A percentile compares a stretch with the other conserved stretches of the same genome.
Conservation (phyloP, 2,329 filamentous ascomycete genomes). For the Diaporthe helianthi region DNA sequence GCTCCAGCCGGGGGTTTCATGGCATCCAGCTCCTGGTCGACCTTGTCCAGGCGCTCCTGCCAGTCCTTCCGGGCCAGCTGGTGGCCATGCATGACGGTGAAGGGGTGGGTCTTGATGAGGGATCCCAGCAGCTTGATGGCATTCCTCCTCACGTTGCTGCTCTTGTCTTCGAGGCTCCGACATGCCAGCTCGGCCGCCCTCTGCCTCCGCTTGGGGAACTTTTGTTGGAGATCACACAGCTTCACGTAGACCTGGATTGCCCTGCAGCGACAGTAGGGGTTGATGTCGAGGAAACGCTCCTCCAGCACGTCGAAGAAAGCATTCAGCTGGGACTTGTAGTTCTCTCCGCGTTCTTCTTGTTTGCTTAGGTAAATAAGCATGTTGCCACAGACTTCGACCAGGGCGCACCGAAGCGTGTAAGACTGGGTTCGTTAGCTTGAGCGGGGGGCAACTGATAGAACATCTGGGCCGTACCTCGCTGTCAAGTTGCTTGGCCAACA, state of each 20-base stretch:
- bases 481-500: slow-evolving; percentile 92
- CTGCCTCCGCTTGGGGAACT: slow-evolving; percentile 91
- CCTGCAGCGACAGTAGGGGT: slow-evolving; percentile 92
- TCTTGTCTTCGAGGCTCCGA: slow-evolving; percentile 94
- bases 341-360: slow-evolving; percentile 89
- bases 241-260: slow-evolving; percentile 92
- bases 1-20: slow-evolving; percentile 79
- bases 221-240: slow-evolving; percentile 92
- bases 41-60: slow-evolving; percentile 80
- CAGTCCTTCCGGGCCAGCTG: slow-evolving; percentile 86
- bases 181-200: slow-evolving; percentile 86
- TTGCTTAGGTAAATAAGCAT: slow-evolving; percentile 90
- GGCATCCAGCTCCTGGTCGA: slow-evolving; percentile 81
- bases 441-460: no score
- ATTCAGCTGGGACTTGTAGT: slow-evolving; percentile 92
- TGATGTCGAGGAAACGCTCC: slow-evolving; percentile 94
- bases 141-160: slow-evolving; percentile 94
- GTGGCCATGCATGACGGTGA: slow-evolving; percentile 88
- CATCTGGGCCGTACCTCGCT: slow-evolving; percentile 72
- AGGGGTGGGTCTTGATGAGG: slow-evolving; percentile 92
- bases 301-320: slow-evolving; percentile 97
- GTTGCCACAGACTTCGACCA: slow-evolving; percentile 97
- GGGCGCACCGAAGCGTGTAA: slow-evolving; percentile 88
- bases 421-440: slow-evolving; percentile 60
- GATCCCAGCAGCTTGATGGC: slow-evolving; percentile 91